phyloP scores from a whole-genome alignment of 1,284 basidiomycete species.

The Rhodofomes roseus region DNA sequence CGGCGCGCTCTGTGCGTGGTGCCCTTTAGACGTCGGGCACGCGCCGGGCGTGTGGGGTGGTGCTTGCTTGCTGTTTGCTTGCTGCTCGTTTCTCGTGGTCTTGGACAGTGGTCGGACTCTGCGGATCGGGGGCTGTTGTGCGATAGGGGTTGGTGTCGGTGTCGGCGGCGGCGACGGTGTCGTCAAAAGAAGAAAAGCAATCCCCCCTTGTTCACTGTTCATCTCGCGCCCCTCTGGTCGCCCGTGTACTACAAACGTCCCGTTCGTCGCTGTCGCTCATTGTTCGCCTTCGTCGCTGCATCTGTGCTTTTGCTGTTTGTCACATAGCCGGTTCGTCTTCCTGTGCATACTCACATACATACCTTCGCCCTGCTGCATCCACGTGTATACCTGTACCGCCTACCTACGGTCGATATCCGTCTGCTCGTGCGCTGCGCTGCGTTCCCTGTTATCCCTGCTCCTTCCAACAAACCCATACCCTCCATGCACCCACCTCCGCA shows the following conservation, averaged over 20 bases:
- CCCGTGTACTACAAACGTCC: not conserved
- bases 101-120: conserved; percentile 1
- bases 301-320: not conserved
- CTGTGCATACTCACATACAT: conserved; percentile 1
- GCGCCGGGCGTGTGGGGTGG: not conserved
- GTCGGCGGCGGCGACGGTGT: not conserved
- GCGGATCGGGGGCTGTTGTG: conserved; percentile 1
- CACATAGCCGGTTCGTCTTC: not conserved
- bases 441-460: not conserved
- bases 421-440: not conserved
- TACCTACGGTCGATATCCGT: not conserved
- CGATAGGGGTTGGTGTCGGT: not conserved
- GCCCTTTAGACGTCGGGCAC: not conserved
- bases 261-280: conserved; percentile 1
- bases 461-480: not conserved
- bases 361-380: not conserved
- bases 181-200: not conserved
- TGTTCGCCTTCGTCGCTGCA: not conserved
- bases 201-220: not conserved
- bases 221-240: not conserved
- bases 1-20: not conserved
- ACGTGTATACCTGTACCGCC: conserved; percentile 2
- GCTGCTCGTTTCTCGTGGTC: not conserved
- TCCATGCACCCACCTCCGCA: not conserved
- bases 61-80: not conserved